Evolutionary conservation across 2,329 filamentous ascomycete genomes (phyloP), one percentile per base, ranked within the genome.

Genomic region (Colletotrichum agaves): DNA sequence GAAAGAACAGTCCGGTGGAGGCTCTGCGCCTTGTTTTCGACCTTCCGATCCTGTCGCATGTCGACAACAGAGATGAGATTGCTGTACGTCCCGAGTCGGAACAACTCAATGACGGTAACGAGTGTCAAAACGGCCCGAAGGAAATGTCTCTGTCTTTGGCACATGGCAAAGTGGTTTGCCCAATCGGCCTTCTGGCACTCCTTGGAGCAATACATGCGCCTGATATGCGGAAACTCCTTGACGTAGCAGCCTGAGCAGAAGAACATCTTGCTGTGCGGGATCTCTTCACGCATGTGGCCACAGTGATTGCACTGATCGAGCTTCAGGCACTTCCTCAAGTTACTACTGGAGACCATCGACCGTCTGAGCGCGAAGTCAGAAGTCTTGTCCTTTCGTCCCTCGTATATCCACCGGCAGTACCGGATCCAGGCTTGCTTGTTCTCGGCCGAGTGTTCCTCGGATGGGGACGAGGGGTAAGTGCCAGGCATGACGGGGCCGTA

Each of bases 231-330:
- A 21, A 43, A 52, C 21, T 11, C 47, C 47, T 39, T 21, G 59
- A 61, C 35, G 31, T 55, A 62, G 61, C 67, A 67, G 17, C 69
- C 69, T 5, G 50, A 39, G 58, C 61, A 69, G 39, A 60, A 23
- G 33, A 56, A 27, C 52, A 62, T 47, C 57, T 19, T 33, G 5
- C 52, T 57, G 27, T 35, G 17, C n/a, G 41, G 8, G 15, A 43
- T 13, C 17, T 17, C 35, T 5, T 17, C 23, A 17, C 66, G 31
- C 1, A n/a, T 13, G 6, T 27, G 6, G 44, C 41, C 39, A 5
- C 56, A 61, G 19, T 37, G 31, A 37, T 31, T 56, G 15, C 63
- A 66, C 19, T 52, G 15, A 4, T 61, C 15, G n/a, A 23, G 27
- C 27, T 27, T 27, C 27, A 27, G 8, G 27, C 27, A 4, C 27